phyloP scores from a whole-genome alignment of 148 eudicot species.

The Rhododendron molle region DNA sequence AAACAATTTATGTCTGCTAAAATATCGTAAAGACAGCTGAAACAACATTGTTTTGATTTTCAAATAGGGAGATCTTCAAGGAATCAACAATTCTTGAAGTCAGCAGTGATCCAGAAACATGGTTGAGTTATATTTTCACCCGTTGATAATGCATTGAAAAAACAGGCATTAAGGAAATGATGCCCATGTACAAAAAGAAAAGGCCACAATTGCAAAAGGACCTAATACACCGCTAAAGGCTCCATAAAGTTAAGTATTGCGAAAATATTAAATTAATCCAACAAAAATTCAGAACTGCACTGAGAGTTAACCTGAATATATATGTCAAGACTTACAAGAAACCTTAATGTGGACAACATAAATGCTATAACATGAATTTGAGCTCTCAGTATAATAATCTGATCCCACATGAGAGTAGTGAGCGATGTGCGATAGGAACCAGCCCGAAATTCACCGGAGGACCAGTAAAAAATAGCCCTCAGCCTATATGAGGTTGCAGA shows the following conservation, averaged over 20 bases:
- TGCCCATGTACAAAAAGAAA: not conserved
- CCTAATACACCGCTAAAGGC: not conserved
- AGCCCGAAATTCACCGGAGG: not conserved
- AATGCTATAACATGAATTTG: not conserved
- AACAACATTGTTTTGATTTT: not conserved
- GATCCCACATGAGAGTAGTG: not conserved
- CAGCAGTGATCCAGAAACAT: not conserved
- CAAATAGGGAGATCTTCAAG: not conserved
- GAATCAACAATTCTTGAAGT: not conserved
- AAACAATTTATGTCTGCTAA: not conserved
- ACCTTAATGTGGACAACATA: not conserved
- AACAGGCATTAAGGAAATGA: not conserved
- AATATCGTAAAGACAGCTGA: too few relatives aligned
- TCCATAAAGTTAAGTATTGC: not conserved
- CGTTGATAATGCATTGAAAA: not conserved
- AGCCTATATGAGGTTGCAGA: not conserved
- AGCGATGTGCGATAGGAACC: not conserved
- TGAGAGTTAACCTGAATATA: not conserved
- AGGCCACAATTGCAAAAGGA: not conserved
- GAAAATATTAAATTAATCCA: not conserved
- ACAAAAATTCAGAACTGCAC: not conserved
- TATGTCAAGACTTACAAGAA: not conserved
- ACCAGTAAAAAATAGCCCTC: not conserved
- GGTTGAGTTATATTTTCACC: not conserved
- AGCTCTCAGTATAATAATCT: not conserved